phyloP scores from a whole-genome alignment of 768 basidiomycete species.

The Sarcomyxa edulis region DNA sequence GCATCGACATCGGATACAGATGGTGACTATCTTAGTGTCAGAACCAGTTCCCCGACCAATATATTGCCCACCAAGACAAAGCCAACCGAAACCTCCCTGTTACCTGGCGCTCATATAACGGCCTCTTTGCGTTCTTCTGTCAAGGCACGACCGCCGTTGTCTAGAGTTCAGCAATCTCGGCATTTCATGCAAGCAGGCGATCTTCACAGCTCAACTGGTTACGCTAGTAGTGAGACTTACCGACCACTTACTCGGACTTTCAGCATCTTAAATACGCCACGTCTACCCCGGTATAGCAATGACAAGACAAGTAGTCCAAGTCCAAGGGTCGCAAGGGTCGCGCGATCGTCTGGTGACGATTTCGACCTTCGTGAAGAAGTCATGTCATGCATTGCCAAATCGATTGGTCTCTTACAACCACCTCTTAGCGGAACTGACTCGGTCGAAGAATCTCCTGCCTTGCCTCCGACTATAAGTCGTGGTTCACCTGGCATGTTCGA shows the following conservation, averaged over 20 bases:
- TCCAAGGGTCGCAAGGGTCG: conserved; percentile 11
- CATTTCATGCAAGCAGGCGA: conserved; percentile 74
- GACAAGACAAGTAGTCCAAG: conserved; percentile 15
- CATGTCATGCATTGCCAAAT: conserved; percentile 96
- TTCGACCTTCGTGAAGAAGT: conserved; percentile 96
- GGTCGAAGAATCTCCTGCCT: conserved; percentile 59
- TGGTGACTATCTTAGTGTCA: conserved; percentile 51
- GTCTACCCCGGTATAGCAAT: conserved; percentile 25
- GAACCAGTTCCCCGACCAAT: conserved; percentile 20
- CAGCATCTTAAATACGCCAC: conserved; percentile 48
- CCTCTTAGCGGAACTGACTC: conserved; percentile 68
- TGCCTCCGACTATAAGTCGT: conserved; percentile 37
- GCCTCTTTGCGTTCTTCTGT: conserved; percentile 9
- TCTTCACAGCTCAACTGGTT: conserved; percentile 54
- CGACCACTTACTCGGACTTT: conserved; percentile 41
- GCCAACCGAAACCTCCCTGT: conserved; percentile 19
- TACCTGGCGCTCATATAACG: conserved; percentile 17
- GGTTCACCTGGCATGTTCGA: conserved; percentile 36
- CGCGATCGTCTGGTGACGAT: conserved; percentile 49
- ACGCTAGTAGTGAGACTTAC: conserved; percentile 36
- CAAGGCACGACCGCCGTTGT: neutral
- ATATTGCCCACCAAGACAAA: conserved; percentile 17
- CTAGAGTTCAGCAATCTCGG: conserved; percentile 31
- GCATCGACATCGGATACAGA: conserved; percentile 44
- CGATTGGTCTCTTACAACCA: conserved; percentile 90